Percentiles rank a stretch among this genome's conserved stretches.
Evolutionary conservation across 2,329 filamentous ascomycete species (phyloP).

Genomic region (Trichoderma hamatum): DNA sequence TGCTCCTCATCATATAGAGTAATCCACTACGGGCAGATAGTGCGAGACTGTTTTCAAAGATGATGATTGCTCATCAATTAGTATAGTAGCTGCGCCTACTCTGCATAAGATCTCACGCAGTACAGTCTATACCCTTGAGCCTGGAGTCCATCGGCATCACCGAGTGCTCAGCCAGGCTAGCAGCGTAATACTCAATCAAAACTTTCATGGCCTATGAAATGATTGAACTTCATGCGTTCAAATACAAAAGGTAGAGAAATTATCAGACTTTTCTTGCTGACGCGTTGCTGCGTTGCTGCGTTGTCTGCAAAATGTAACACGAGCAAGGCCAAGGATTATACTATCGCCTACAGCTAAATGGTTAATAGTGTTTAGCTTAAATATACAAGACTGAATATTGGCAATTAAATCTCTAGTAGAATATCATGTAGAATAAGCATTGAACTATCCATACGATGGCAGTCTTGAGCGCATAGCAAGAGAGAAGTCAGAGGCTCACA

Average conservation of each 20-base stretch:
- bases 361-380: background rate
- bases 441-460: background rate
- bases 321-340: background rate
- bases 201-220: background rate
- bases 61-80: background rate
- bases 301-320: background rate
- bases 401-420: background rate
- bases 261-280: background rate
- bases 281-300: background rate
- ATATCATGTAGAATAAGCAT: background rate
- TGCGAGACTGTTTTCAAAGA: background rate
- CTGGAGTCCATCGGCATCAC: background rate
- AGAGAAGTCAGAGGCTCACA: background rate
- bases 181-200: background rate
- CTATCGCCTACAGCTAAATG: background rate
- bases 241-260: background rate
- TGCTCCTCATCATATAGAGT: background rate
- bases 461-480: background rate
- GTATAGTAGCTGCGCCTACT: background rate
- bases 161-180: background rate
- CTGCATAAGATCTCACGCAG: background rate
- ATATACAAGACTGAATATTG: background rate
- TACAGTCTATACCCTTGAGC: background rate
- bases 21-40: background rate
- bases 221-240: background rate